phyloP scores from a whole-genome alignment of 257 asterid genomes.

The Capsicum chinense region DNA sequence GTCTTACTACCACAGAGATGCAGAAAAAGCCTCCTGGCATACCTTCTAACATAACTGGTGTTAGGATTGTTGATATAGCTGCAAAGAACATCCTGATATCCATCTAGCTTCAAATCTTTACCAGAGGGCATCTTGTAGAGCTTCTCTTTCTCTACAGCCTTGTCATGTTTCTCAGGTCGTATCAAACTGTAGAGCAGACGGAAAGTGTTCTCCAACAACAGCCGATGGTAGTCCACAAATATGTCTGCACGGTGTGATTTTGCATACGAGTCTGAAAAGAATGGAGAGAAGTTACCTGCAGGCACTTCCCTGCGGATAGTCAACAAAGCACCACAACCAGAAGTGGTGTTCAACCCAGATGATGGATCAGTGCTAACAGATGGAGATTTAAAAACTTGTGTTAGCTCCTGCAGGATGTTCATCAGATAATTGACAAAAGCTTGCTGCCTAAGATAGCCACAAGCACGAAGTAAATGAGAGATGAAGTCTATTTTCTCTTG shows the following conservation, averaged over 20 bases:
- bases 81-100: slow-evolving; percentile 95
- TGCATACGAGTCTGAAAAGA: slow-evolving; percentile 91
- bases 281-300: slow-evolving; percentile 96
- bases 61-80: slow-evolving; percentile 91
- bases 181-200: slow-evolving; percentile 90
- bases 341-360: slow-evolving; percentile 59
- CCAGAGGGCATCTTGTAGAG: slow-evolving; percentile 55
- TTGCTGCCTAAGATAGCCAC: slow-evolving; percentile 88
- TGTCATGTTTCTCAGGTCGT: slow-evolving; percentile 98
- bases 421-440: slow-evolving; percentile 79
- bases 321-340: slow-evolving; percentile 92
- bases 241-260: slow-evolving; percentile 91
- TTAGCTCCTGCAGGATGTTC: slow-evolving; percentile 95
- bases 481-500: slow-evolving; percentile 67
- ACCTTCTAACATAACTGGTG: slow-evolving; percentile 86
- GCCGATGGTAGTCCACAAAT: slow-evolving; percentile 88
- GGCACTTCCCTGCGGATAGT: slow-evolving; percentile 91
- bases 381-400: slow-evolving; percentile 80
- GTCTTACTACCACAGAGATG: slow-evolving; percentile 99
- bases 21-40: slow-evolving; percentile 93
- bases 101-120: slow-evolving; percentile 96
- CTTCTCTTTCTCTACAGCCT: slow-evolving; percentile 92
- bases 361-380: slow-evolving; percentile 61
- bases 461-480: slow-evolving; percentile 75
- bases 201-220: slow-evolving; percentile 86